Evolutionary conservation across 805 yeast genomes (phyloP).

Genomic region (Debaryomyces castellii): DNA sequence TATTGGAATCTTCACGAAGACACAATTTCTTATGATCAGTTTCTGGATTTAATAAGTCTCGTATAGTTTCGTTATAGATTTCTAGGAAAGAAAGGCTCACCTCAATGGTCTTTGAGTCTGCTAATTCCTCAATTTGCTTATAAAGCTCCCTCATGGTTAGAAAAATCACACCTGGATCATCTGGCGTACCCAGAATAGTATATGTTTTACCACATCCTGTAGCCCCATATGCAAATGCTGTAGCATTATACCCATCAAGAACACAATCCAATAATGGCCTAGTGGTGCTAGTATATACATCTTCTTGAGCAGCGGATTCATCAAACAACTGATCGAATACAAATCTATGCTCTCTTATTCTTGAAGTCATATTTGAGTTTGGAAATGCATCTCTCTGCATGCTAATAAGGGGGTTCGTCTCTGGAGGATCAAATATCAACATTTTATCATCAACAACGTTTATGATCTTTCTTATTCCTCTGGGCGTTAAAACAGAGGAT

Average conservation of each 20-base stretch:
- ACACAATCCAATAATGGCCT: slow-evolving; percentile 71
- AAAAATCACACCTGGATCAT: slow-evolving; percentile 77
- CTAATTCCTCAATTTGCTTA: slow-evolving; percentile 52
- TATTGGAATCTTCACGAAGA: slow-evolving; percentile 70
- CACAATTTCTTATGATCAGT: slow-evolving; percentile 45
- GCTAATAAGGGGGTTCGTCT: slow-evolving; percentile 55
- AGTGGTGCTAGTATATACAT: slow-evolving; percentile 67
- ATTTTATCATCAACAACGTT: slow-evolving; percentile 81
- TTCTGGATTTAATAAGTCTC: slow-evolving; percentile 71
- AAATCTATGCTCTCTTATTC: slow-evolving; percentile 73
- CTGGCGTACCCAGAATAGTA: slow-evolving; percentile 76
- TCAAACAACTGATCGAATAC: slow-evolving; percentile 82
- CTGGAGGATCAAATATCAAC: slow-evolving; percentile 86
- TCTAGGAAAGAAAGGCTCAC: slow-evolving; percentile 75
- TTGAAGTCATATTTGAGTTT: slow-evolving; percentile 34
- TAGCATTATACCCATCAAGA: slow-evolving; percentile 83
- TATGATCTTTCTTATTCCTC: slow-evolving; percentile 65
- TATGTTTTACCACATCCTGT: slow-evolving; percentile 98
- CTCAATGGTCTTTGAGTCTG: slow-evolving; percentile 57
- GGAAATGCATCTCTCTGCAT: slow-evolving; percentile 49
- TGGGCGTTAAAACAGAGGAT: slow-evolving; percentile 28
- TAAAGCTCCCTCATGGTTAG: slow-evolving; percentile 77
- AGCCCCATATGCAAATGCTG: slow-evolving; percentile 95
- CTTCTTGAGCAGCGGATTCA: slow-evolving; percentile 59
- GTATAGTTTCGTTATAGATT: slow-evolving; percentile 86